Percentiles rank a stretch among this genome's conserved stretches.
phyloP scores from a whole-genome alignment of 129 eudicot genomes.

The Centaurea solstitialis region DNA sequence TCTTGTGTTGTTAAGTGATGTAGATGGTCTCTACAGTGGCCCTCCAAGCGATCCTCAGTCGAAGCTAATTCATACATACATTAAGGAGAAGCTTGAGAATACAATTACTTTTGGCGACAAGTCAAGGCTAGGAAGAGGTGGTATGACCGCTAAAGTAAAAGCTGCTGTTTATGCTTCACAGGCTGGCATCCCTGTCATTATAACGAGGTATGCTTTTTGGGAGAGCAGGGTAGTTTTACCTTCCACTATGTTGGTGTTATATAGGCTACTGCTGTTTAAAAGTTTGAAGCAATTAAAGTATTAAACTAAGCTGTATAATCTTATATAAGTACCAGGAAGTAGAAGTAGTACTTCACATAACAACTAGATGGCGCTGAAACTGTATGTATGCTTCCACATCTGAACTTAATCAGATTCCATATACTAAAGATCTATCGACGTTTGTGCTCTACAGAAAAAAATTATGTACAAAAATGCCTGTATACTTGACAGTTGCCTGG shows the following conservation, averaged over 20 bases:
- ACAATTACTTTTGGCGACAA: conserved; percentile 91
- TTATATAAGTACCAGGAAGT: no score
- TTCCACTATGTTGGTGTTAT: neutral
- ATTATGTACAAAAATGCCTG: no score
- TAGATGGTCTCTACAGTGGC: conserved; percentile 96
- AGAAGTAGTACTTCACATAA: no score
- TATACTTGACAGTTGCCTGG: no score
- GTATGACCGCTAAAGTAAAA: conserved; percentile 98
- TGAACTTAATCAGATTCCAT: no score
- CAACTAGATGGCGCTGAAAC: no score
- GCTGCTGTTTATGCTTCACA: conserved; percentile 94
- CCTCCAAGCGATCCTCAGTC: conserved; percentile 90
- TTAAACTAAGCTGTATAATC: no score
- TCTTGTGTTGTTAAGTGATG: conserved; percentile 84
- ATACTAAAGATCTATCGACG: no score
- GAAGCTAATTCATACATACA: conserved; percentile 69
- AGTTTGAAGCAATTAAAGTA: no score
- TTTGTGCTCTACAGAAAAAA: no score
- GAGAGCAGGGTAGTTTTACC: neutral
- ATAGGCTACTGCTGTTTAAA: neutral
- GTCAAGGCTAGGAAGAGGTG: conserved; percentile 96
- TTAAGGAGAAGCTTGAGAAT: conserved; percentile 79
- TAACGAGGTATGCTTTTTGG: conserved; percentile 61
- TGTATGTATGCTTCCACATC: no score
- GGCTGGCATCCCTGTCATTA: conserved; percentile 92